Evolutionary conservation across 2,329 filamentous ascomycete genomes (phyloP).

Genomic region (Rosellinia necatrix): DNA sequence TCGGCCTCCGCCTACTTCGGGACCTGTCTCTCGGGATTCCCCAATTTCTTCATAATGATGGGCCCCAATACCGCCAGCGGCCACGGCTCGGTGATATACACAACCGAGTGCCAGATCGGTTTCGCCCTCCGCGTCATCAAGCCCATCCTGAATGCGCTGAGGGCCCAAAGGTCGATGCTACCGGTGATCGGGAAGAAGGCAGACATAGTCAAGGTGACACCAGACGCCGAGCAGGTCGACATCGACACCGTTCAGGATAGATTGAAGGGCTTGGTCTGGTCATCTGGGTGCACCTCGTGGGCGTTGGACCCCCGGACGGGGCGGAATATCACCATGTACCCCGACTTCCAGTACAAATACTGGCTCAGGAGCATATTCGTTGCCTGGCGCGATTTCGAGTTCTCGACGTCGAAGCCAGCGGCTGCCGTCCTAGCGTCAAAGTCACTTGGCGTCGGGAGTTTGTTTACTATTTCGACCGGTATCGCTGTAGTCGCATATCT

Average conservation of each 20-base stretch:
- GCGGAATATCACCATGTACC: conserved; percentile 21
- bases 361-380: conserved; percentile 23
- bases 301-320: conserved; percentile 14
- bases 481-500: not conserved
- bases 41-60: conserved; percentile 23
- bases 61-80: conserved; percentile 23
- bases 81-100: conserved; percentile 13
- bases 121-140: conserved; percentile 22
- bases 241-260: conserved; percentile 9
- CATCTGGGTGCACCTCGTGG: conserved; percentile 18
- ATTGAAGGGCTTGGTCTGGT: conserved; percentile 11
- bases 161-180: conserved; percentile 12
- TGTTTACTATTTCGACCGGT: not conserved
- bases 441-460: not conserved
- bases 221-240: conserved; percentile 19
- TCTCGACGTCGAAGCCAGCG: conserved; percentile 6
- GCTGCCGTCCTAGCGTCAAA: not conserved
- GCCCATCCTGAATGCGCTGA: conserved; percentile 19
- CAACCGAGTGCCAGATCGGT: conserved; percentile 19
- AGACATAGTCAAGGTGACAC: conserved; percentile 13
- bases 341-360: conserved; percentile 21
- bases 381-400: conserved; percentile 20
- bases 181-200: conserved; percentile 15
- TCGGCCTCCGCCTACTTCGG: conserved; percentile 19
- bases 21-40: conserved; percentile 21